Conservation (phyloP, 441 rosid genomes). For the Gossypium schwendimanii region DNA sequence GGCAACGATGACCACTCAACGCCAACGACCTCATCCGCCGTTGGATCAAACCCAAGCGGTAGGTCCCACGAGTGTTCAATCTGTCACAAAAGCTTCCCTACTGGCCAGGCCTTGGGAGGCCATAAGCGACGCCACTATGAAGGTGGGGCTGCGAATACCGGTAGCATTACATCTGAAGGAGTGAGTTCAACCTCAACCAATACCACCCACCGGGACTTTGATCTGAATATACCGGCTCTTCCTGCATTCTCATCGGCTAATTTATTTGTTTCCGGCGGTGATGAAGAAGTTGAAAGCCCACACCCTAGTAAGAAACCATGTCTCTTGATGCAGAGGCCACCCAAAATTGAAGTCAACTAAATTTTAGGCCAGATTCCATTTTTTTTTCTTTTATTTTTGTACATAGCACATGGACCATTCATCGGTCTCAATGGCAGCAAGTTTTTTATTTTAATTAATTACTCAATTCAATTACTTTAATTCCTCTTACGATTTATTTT, state of each 20-base stretch:
- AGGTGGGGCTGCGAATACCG: slow-evolving; percentile 35
- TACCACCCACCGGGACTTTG: slow-evolving; percentile 36
- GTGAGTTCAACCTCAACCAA: slow-evolving; percentile 37
- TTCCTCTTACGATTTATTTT: too few relatives aligned
- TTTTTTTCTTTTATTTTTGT: not conserved
- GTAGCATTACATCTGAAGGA: slow-evolving; percentile 40
- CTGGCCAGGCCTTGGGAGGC: slow-evolving; percentile 83
- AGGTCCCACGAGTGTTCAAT: slow-evolving; percentile 72
- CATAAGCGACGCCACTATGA: slow-evolving; percentile 82
- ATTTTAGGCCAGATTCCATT: not conserved
- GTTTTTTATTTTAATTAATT: not conserved
- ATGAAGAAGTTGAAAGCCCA: slow-evolving; percentile 83
- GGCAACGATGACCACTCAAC: slow-evolving; percentile 39
- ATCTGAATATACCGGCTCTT: slow-evolving; percentile 58
- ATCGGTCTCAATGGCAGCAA: not conserved
- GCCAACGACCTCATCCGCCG: slow-evolving; percentile 17
- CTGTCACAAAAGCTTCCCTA: slow-evolving; percentile 57
- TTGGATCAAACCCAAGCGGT: slow-evolving; percentile 24
- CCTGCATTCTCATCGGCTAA: slow-evolving; percentile 36
- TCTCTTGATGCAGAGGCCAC: slow-evolving; percentile 19
- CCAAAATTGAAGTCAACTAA: slow-evolving; percentile 22
- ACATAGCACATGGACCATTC: slow-evolving; percentile 9
- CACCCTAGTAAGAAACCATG: slow-evolving; percentile 58
- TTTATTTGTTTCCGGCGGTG: slow-evolving; percentile 43
- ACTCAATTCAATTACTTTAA: slow-evolving; percentile 4